Base-by-base conservation (phyloP, 2,329 filamentous ascomycete genomes). In the Xylaria sp. region DNA sequence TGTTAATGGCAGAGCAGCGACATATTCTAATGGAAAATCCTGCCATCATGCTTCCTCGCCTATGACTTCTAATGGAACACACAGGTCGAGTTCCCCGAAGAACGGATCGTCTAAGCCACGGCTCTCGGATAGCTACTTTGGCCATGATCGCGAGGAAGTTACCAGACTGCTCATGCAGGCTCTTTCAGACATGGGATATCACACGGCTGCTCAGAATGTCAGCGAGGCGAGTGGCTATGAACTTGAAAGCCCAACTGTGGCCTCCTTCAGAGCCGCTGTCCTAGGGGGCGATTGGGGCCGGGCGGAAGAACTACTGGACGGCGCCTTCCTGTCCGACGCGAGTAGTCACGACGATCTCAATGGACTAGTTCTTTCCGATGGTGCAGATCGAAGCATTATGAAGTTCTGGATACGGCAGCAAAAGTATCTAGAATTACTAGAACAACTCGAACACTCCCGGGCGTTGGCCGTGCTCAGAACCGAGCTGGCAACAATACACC, bases 91-190 rank as follows among this genome's bases (percentile, higher is more conserved):
- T 57, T 72, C 74, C 59, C 71, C 78, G 18, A 72, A 80, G 54
- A 89, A 89, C 68, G 84, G 86, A 42, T 80, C 83, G 46, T 74
- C 79, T 10, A 72, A 68, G 61, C 52, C 65, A 66, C 58, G 73
- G 69, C 59, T 59, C 63, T 37, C 65, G 59, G 59, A 73, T 70
- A 58, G 63, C 7, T 97, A 95, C 73, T 88, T 86, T 70, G 92
- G 92, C 16, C 93, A 97, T 71, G 85, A 94, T 71, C 85, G 91
- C 71, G 92, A 96, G 78, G 93, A 99, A 76, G 88, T 97, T 50
- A 96, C 93, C 4, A 83, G 94, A 57, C 89, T 97, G 64, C 76
- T 99, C 68, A 94, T 99, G 69, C 94, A 99, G 75, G 90, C 92
- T 42, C 77, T 99, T 65, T 84, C 86, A 23, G 93, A 97, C 72